These are phyloP conservation scores for Yamadazyma atmosphaerica DNA, from an alignment of 1,139 yeast genomes.

Conservation along the genomic window DNA sequence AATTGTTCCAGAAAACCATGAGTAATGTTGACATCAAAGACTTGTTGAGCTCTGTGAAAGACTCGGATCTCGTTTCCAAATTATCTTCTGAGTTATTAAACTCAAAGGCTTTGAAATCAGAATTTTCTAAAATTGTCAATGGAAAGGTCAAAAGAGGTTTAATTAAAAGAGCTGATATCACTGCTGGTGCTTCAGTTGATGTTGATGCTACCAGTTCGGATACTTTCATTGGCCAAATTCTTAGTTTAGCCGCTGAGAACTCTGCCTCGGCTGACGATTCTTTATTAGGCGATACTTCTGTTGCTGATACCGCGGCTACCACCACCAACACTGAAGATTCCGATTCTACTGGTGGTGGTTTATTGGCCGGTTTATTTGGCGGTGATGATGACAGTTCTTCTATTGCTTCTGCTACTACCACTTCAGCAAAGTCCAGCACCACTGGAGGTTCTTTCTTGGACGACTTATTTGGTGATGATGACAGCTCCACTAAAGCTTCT, in stretches of 20 bases:
- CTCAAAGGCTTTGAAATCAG: slow-evolving; percentile 16
- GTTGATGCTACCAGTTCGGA: slow-evolving; percentile 1
- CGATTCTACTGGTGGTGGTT: slow-evolving; percentile 7
- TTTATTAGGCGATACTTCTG: slow-evolving; percentile 4
- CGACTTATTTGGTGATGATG: slow-evolving; percentile 15
- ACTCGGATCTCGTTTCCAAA: slow-evolving; percentile 24
- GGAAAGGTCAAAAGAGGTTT: slow-evolving; percentile 18
- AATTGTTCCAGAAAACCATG: slow-evolving; percentile 20
- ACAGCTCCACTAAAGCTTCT: slow-evolving; percentile 7
- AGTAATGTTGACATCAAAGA: slow-evolving; percentile 22
- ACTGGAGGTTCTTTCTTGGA: slow-evolving; percentile 17
- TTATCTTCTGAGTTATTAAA: slow-evolving; percentile 19
- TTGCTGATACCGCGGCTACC: slow-evolving; percentile 1
- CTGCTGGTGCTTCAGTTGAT: slow-evolving; percentile 1
- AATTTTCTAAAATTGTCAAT: slow-evolving; percentile 16
- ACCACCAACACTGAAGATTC: slow-evolving; percentile 2
- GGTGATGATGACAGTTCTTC: slow-evolving; percentile 9
- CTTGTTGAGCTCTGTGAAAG: slow-evolving; percentile 25
- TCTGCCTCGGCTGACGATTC: slow-evolving; percentile 1
- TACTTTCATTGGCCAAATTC: slow-evolving; percentile 1
- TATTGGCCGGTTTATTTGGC: slow-evolving; percentile 11
- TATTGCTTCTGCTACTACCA: slow-evolving; percentile 11
- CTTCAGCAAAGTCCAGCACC: slow-evolving; percentile 2
- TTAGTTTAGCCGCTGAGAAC: slow-evolving; percentile 4
- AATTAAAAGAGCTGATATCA: slow-evolving; percentile 11